Base-by-base conservation (phyloP, 345 rosid genomes). In the Rubroshorea leprosula region DNA sequence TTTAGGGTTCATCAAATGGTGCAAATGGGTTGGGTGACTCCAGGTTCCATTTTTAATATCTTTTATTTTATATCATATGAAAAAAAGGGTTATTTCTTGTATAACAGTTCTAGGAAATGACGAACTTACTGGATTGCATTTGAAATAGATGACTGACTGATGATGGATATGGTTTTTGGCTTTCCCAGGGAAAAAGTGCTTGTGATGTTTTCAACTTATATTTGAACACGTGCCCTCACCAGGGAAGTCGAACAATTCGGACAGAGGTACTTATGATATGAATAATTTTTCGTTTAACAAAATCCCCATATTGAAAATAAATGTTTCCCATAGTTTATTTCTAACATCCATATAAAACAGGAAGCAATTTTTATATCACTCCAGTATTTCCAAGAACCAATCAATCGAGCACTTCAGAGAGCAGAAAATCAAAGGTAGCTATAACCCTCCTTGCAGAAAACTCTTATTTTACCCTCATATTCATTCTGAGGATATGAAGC, bases 231-330 rank as follows among this genome's bases (percentile, higher is more conserved):
- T 90, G 96, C 63, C 91, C 96, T 11, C 78, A 74, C 71, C 97
- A 87, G 82, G 96, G 97, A 70, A 90, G 96, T 76, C 77, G 97
- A 66, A 87, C 96, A 20, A 90, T 90, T 56, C 84, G 97, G 55
- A 76, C 95, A 10, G 95, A 89, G 97, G 97, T 86, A 63, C 67
- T 58, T 2, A 7, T 4, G 13, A 14, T 18, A 18, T n/a, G n/a
- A n/a, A n/a, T n/a, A n/a, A 25, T 10, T 49, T 24, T 23, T 54
- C 39, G 25, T 15, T 15, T 41, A 20, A 11, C 23, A 27, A 26
- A 26, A 5, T 53, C 38, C 17, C 11, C 20, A 20, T 16, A 6
- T 35, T 3, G n/a, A 15, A 9, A 20, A 51, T 17, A 57, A 18
- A 17, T 65, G 5, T 47, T 54, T 15, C 66, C 38, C 2, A 22